Base-by-base conservation (phyloP, 352 stramenopile genomes). In the Thalassiosira hispida region DNA sequence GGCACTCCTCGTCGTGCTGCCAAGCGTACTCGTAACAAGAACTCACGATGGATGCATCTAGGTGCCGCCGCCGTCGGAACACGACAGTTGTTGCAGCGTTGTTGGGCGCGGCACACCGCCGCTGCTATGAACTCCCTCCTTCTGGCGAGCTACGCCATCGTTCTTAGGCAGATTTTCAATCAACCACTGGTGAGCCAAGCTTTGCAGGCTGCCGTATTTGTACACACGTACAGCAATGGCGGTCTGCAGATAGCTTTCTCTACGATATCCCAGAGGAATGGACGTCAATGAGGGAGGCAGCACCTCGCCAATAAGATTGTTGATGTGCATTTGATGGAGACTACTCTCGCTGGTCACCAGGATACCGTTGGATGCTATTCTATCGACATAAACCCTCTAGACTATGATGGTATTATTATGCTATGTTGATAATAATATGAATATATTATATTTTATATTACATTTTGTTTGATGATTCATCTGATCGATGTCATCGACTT, bases 31-130 rank as follows among this genome's bases (percentile, higher is more conserved):
- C 14, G 25, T 16, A 25, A 33, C 2, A 62, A n/a, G 11, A 62
- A 40, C 8, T 40, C 52, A 4, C 27, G 52, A 11, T 62, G 52
- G 52, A 62, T 62, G 52, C 52, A 62, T 62, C 52, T 62, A 18
- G 12, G 11, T 42, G 52, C 27, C 12, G 1, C 52, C 0, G 52
- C 18, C 31, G 23, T 62, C 11, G 52, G 52, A 12, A 46, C 52
- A 20, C 52, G 52, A 27, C 52, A 62, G 52, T 20, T 27, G 12
- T 46, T 62, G 20, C 52, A 62, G 52, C 52, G 25, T 2, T 40
- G 25, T 22, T 62, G 52, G 52, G 52, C 25, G 18, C 0, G 52
- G 27, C 25, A 62, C 20, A 44, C 27, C 12, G 25, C 29, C 7
- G 14, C 27, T 9, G 38, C 52, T 46, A 44, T 27, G 11, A 40